Conservation (phyloP, 805 yeast species). For the Saccharomyces jurei region DNA sequence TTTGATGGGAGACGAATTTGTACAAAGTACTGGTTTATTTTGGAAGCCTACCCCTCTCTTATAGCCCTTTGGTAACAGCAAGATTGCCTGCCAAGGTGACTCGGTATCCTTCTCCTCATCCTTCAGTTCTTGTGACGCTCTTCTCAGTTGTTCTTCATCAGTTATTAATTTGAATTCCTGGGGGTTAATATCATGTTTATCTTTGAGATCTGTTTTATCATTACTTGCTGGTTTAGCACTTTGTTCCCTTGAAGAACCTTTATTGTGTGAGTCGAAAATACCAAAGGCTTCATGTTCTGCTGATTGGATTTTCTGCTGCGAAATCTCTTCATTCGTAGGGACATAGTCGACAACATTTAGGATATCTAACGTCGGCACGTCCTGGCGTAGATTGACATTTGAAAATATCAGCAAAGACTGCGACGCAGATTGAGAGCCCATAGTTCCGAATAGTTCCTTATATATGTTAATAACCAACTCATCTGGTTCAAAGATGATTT, state of each 20-base stretch:
- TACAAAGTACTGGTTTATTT: not conserved
- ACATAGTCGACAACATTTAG: conserved; percentile 3
- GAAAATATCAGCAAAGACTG: conserved; percentile 23
- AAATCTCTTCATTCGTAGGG: conserved; percentile 9
- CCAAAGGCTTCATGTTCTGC: not conserved
- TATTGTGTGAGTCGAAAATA: not conserved
- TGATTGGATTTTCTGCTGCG: conserved; percentile 6
- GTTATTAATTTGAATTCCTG: conserved; percentile 17
- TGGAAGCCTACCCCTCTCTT: conserved; percentile 13
- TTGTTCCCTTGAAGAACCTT: not conserved
- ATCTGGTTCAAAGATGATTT: conserved; percentile 24
- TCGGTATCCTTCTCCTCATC: conserved; percentile 12
- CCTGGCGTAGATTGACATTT: not conserved
- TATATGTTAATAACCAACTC: conserved; percentile 21
- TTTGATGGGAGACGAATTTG: not conserved
- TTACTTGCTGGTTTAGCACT: too few species aligned
- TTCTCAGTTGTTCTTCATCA: conserved; percentile 19
- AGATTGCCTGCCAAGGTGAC: conserved; percentile 23
- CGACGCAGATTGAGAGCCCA: conserved; percentile 19
- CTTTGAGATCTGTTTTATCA: not conserved
- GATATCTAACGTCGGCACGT: conserved; percentile 1
- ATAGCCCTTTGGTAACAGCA: conserved; percentile 24
- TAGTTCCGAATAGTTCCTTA: conserved; percentile 19
- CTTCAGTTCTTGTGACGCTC: conserved; percentile 11
- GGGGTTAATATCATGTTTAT: not conserved